phyloP scores from a whole-genome alignment of 2,329 filamentous ascomycete genomes.

The Neodidymelliopsis sp. region DNA sequence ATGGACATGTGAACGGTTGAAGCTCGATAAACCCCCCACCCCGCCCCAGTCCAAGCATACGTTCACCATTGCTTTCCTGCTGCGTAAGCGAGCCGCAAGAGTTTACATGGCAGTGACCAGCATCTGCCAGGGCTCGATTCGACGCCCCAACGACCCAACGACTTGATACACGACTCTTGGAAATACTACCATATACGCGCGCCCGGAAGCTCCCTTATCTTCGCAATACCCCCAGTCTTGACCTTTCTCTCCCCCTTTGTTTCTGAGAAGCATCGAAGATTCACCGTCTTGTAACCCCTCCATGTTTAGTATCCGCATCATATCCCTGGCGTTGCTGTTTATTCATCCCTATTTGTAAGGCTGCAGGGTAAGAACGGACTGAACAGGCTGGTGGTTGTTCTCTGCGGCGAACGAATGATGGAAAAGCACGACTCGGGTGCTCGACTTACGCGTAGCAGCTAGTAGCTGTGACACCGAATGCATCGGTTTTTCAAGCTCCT shows the following conservation, averaged over 20 bases:
- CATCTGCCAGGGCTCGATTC: slow-evolving; percentile 18
- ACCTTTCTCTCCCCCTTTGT: slow-evolving; percentile 43
- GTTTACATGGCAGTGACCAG: background rate
- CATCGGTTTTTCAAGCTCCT: slow-evolving; percentile 22
- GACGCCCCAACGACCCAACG: slow-evolving; percentile 30
- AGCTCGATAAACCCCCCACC: background rate
- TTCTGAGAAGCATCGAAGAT: slow-evolving; percentile 50
- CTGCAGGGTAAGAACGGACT: slow-evolving; percentile 32
- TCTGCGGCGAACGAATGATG: slow-evolving; percentile 21
- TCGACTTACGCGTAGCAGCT: slow-evolving; percentile 28
- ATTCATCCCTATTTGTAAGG: slow-evolving; percentile 31
- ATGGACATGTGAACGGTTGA: slow-evolving; percentile 72
- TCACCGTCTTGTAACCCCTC: slow-evolving; percentile 53
- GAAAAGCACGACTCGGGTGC: slow-evolving; percentile 21
- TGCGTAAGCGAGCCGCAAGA: slow-evolving; percentile 10
- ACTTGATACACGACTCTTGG: slow-evolving; percentile 38
- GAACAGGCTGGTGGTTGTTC: slow-evolving; percentile 26
- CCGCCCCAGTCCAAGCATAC: slow-evolving; percentile 6
- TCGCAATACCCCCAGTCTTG: slow-evolving; percentile 32
- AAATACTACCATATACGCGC: slow-evolving; percentile 24
- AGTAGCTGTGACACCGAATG: slow-evolving; percentile 34
- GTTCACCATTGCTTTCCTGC: slow-evolving; percentile 7
- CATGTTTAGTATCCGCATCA: slow-evolving; percentile 47
- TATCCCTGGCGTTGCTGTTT: slow-evolving; percentile 51
- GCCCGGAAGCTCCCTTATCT: slow-evolving; percentile 27